Evolutionary conservation across 2,329 filamentous ascomycete species (phyloP), one percentile per base, ranked within the genome.

Genomic region (Fusarium agapanthi): DNA sequence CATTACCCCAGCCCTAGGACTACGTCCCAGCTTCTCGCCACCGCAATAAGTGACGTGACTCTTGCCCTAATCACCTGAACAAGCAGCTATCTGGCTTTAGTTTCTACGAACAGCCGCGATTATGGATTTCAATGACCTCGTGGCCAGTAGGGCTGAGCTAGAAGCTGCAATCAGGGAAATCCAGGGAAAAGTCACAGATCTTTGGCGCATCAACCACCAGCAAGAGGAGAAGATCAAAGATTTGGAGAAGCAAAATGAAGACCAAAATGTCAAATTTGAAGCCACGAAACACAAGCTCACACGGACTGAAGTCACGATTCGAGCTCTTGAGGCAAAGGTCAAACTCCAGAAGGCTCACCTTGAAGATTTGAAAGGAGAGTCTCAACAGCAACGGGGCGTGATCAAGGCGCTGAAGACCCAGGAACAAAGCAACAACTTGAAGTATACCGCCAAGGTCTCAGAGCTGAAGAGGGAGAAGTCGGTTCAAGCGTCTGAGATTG

Each of bases 251-350:
- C 7, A 28, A 2, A 28, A 26, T 5, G 10, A 38, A 5, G 34
- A 38, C 5, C 34, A 15, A 18, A 9, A 16, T 22, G 18, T 3
- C 7, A 37, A 12, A 5, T 22, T 37, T 13, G 34, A 38, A 12
- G 20, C 18, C 1, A 16, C 24, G 2, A 28, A 18, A 1, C 20
- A 20, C 14, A 37, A 22, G 1, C 50, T 53, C 4, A 22, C 14
- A n/a, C 14, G 34, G 11, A n/a, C 34, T 0, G 34, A 53, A 28
- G 4, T 10, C 20, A 16, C 7, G 0, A 8, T 38, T 2, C 34
- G 24, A 7, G 24, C 50, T 4, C 34, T 53, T 1, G 50, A 53
- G 24, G 7, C 34, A 6, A 37, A 38, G 7, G 5, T 38, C 1
- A 28, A 14, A 4, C 10, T 22, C 9, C 34, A 37, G 7, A 53